Evolutionary conservation across 192 early-diverging fungal genomes (phyloP).

Genomic region (Coemansia asiatica): DNA sequence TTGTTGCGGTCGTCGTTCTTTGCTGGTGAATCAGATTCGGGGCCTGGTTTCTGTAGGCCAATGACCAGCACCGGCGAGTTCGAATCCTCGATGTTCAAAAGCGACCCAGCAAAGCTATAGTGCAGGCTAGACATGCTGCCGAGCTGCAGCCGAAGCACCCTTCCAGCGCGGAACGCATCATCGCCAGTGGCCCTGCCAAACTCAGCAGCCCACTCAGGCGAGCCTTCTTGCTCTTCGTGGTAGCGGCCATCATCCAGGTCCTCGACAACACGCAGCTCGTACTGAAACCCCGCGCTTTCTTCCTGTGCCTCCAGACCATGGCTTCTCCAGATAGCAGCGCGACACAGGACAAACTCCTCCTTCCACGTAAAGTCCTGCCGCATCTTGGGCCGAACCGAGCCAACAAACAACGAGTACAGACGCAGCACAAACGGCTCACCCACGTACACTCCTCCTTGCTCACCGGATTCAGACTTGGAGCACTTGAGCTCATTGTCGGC

Average conservation of each 20-base stretch:
- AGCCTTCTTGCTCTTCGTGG: constrained; percentile 55
- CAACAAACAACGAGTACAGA: constrained; percentile 70
- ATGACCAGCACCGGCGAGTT: constrained; percentile 69
- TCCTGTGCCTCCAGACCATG: not conserved
- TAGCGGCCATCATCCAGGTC: constrained; percentile 76
- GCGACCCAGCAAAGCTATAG: constrained; percentile 70
- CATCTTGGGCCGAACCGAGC: constrained; percentile 61
- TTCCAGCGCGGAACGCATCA: constrained; percentile 13
- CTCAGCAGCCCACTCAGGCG: constrained; percentile 21
- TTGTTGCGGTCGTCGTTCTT: not conserved
- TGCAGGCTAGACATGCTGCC: constrained; percentile 59
- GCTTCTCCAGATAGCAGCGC: constrained; percentile 38
- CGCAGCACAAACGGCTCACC: constrained; percentile 55
- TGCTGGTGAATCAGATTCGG: constrained; percentile 23
- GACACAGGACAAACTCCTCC: constrained; percentile 69
- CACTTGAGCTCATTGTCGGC: not conserved
- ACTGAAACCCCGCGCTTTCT: constrained; percentile 19
- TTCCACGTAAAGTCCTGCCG: constrained; percentile 75
- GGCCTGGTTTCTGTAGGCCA: constrained; percentile 45
- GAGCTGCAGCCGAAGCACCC: constrained; percentile 46
- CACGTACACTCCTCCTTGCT: constrained; percentile 10
- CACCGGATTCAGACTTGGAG: constrained; percentile 9
- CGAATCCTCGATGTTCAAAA: constrained; percentile 77
- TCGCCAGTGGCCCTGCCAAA: not conserved
- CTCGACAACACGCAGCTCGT: constrained; percentile 62